phyloP scores from a whole-genome alignment of 2,329 filamentous ascomycete species.

The Hypoxylon sp. region DNA sequence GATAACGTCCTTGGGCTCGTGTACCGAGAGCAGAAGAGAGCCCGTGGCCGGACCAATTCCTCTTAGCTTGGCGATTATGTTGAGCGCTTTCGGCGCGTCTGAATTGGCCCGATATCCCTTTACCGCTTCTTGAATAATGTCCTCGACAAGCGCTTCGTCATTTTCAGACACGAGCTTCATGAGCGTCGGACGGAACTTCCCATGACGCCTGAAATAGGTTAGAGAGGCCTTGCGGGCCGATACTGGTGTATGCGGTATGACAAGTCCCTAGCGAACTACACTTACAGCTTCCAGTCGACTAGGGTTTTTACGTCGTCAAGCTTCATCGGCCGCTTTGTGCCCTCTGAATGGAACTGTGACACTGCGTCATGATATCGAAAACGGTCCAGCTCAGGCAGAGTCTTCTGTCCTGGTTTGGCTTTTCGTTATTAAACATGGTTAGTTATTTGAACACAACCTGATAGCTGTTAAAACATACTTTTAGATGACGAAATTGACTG shows the following conservation, averaged over 20 bases:
- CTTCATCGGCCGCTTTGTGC: constrained; percentile 59
- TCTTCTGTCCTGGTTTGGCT: constrained; percentile 65
- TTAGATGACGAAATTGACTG: constrained; percentile 61
- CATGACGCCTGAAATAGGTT: constrained; percentile 63
- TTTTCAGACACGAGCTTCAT: constrained; percentile 75
- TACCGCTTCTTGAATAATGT: constrained; percentile 67
- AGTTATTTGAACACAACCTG: constrained; percentile 13
- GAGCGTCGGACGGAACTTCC: constrained; percentile 72
- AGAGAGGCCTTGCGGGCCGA: constrained; percentile 10
- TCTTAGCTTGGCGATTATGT: constrained; percentile 70
- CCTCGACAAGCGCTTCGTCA: constrained; percentile 59
- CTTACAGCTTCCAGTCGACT: constrained; percentile 80
- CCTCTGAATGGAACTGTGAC: constrained; percentile 57
- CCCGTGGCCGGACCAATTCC: constrained; percentile 86
- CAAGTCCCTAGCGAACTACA: constrained; percentile 2
- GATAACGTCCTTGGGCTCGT: constrained; percentile 69
- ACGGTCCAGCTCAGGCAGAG: constrained; percentile 69
- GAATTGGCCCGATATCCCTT: constrained; percentile 57
- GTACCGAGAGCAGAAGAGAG: constrained; percentile 77
- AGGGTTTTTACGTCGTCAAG: constrained; percentile 71
- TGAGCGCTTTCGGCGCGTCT: constrained; percentile 61
- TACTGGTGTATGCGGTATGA: constrained; percentile 7
- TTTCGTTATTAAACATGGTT: constrained; percentile 20
- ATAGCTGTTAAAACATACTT: constrained; percentile 53
- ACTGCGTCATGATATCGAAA: constrained; percentile 71